Base-by-base conservation (phyloP, 2,329 filamentous ascomycete species). In the Trichoderma breve region DNA sequence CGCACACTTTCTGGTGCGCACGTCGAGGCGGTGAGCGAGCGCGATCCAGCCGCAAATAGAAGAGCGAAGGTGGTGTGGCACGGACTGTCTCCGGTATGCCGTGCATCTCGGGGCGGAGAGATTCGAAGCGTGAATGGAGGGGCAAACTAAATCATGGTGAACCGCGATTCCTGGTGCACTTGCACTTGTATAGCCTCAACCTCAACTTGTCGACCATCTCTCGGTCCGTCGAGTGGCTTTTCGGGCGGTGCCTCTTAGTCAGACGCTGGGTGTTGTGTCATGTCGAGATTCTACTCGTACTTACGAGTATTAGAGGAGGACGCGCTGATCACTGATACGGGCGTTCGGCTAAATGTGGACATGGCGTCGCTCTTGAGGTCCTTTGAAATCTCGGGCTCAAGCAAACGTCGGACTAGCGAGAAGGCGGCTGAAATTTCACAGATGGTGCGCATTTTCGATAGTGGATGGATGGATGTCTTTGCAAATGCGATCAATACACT, bases 21-120 rank as follows among this genome's bases (percentile, higher is more conserved):
- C 28, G 18, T 34, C 60, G 63, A 69, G 71, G 71, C 71, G 71
- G 71, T 73, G 71, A 73, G 71, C 71, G 71, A 73, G 71, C 71
- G 55, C 60, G 71, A 73, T 60, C 39, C 64, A 60, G 68, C 43
- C 69, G 71, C 68, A 62, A 65, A 62, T 67, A 43, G 68, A 71
- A 71, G 39, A 63, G 39, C 34, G 32, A 62, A 55, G 55, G 62
- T 66, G 67, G 71, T 71, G 71, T 73, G 71, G 71, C 71, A 73
- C 71, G 68, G 68, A 71, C 71, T 71, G 28, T 36, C 43, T 39
- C 67, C 68, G 61, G 62, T 55, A 73, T 71, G 71, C 61, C 61
- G 67, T 73, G 71, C 71, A 66, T 71, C 68, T 58, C 62, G 51
- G 57, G 60, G 47, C 63, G 60, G 60, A 62, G 39, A 43, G 70